Conservation (phyloP, 441 rosid species). For the Macaranga tanarius region DNA sequence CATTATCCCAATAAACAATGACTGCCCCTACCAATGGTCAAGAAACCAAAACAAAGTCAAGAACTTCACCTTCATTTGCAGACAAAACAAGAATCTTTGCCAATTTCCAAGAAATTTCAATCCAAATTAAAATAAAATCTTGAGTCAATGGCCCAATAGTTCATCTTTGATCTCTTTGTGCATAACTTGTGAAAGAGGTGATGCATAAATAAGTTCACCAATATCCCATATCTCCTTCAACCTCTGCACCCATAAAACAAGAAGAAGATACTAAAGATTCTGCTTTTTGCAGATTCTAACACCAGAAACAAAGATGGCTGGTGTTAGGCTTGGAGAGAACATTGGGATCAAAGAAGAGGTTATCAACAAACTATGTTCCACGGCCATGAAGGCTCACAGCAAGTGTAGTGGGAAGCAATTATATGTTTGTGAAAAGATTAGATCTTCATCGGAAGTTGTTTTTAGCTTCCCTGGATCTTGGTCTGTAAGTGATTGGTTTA, state of each 20-base stretch:
- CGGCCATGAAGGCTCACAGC: conserved; percentile 38
- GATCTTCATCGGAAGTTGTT: conserved; percentile 24
- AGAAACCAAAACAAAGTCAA: background rate
- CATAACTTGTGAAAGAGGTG: background rate
- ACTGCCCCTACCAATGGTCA: no score
- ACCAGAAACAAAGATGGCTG: conserved; percentile 34
- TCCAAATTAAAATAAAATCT: background rate
- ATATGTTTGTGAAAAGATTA: conserved; percentile 27
- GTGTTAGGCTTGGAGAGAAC: conserved; percentile 26
- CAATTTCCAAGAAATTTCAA: background rate
- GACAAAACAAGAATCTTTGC: background rate
- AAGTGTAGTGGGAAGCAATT: conserved; percentile 24
- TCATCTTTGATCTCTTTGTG: background rate
- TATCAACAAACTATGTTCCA: conserved; percentile 36
- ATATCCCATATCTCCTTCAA: background rate
- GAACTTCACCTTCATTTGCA: background rate
- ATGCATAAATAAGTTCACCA: no score
- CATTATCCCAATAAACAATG: no score
- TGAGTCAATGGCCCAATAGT: background rate
- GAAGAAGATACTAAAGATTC: background rate
- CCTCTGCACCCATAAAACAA: background rate
- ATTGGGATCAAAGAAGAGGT: conserved; percentile 36
- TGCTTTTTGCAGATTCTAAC: background rate
- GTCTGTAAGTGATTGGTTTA: conserved; percentile 43
- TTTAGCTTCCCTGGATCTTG: conserved; percentile 60